Conservation (phyloP, 768 basidiomycete genomes). For the Cystobasidium onofrii region DNA sequence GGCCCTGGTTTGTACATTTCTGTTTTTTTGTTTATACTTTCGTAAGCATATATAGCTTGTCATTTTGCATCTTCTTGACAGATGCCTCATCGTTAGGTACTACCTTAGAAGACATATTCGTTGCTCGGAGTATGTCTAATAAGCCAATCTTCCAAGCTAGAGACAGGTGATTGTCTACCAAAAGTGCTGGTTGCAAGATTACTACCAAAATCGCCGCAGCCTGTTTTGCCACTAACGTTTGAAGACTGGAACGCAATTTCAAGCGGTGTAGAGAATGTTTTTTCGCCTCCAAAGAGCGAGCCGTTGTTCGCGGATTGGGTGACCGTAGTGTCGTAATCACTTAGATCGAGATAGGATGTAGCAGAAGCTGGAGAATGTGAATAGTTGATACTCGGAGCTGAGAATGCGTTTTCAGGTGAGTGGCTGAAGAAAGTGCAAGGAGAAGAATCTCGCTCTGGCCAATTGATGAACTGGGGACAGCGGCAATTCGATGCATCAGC, state of each 20-base stretch:
- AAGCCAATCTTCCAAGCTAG: conserved; percentile 20
- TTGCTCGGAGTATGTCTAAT: neutral
- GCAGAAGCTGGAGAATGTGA: neutral
- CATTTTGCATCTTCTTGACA: no score
- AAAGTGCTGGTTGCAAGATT: neutral
- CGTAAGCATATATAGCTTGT: no score
- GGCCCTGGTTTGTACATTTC: no score
- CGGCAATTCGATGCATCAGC: neutral
- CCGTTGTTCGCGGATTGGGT: neutral
- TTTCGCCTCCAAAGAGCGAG: neutral
- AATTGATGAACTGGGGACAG: conserved; percentile 1
- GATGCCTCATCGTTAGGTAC: no score
- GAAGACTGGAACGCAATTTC: neutral
- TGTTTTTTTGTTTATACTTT: no score
- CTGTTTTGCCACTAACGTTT: neutral
- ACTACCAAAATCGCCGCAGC: neutral
- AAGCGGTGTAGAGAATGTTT: neutral
- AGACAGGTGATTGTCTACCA: neutral
- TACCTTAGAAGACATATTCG: neutral
- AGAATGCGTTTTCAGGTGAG: conserved; percentile 6
- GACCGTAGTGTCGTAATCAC: neutral
- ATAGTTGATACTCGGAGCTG: neutral
- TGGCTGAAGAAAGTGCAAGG: neutral
- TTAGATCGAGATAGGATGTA: conserved; percentile 6
- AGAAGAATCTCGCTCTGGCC: neutral